phyloP scores from a whole-genome alignment of 108 stramenopile genomes.

The Conticribra weissflogii region DNA sequence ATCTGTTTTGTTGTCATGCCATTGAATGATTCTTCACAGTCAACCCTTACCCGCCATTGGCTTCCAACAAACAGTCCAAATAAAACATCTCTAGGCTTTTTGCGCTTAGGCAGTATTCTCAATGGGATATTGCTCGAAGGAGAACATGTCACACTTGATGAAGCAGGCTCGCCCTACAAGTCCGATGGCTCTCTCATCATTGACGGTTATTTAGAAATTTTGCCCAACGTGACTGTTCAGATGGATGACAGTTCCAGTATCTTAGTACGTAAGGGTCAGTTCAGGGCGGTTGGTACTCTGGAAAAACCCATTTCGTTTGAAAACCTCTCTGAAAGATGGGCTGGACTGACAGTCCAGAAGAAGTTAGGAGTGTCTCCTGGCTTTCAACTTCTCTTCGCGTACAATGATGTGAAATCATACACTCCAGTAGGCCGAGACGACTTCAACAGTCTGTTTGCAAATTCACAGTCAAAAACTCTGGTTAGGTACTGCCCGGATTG shows the following conservation, averaged over 20 bases:
- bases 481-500: constrained; percentile 19
- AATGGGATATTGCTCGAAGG: constrained; percentile 9
- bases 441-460: constrained; percentile 8
- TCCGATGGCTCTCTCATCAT: constrained; percentile 22
- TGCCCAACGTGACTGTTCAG: constrained; percentile 12
- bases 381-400: constrained; percentile 18
- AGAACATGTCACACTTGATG: constrained; percentile 17
- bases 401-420: constrained; percentile 10
- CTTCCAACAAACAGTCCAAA: not conserved
- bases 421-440: constrained; percentile 10
- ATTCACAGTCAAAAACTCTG: not conserved
- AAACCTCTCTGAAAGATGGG: not conserved
- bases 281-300: constrained; percentile 1
- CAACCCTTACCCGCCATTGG: too few relatives aligned
- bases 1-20: too few relatives aligned
- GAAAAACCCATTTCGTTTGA: constrained; percentile 16
- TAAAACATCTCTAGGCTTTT: constrained; percentile 1
- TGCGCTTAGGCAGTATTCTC: not conserved
- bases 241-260: constrained; percentile 8
- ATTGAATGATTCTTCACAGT: too few relatives aligned
- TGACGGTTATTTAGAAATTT: constrained; percentile 14
- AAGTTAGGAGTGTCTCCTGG: constrained; percentile 6
- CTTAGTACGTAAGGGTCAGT: constrained; percentile 7
- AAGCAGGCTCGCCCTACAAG: constrained; percentile 17
- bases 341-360: constrained; percentile 3